A percentile compares a stretch with the other conserved stretches of the same genome.
Conservation (phyloP, 768 basidiomycete genomes). For the Boletus fagicola region DNA sequence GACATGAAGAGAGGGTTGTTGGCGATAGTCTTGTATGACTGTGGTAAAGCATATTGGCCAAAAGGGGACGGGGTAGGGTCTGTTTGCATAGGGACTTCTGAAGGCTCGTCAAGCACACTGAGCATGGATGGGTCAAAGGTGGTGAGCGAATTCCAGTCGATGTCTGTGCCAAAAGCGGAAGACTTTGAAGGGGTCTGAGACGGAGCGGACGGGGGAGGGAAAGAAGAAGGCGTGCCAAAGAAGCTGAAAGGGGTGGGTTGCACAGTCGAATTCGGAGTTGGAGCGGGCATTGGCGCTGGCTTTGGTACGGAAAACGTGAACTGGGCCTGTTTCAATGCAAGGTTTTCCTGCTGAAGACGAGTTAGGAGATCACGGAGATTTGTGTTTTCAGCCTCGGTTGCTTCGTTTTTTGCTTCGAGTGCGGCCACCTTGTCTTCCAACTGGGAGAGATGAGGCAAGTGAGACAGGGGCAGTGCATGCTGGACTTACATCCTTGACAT, state of each 20-base stretch:
- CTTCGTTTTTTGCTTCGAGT: conserved; percentile 79
- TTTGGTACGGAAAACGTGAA: conserved; percentile 85
- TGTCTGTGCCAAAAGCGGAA: conserved; percentile 24
- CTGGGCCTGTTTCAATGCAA: conserved; percentile 71
- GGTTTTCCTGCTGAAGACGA: conserved; percentile 84
- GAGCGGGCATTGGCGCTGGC: conserved; percentile 24
- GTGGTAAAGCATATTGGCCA: conserved; percentile 45
- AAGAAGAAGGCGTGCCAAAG: conserved; percentile 24
- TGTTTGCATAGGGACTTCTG: conserved; percentile 56
- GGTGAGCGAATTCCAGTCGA: conserved; percentile 65
- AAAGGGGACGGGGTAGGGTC: conserved; percentile 50
- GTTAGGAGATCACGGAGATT: conserved; percentile 84
- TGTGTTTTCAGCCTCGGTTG: conserved; percentile 74
- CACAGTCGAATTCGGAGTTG: conserved; percentile 19
- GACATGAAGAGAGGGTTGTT: conserved; percentile 84
- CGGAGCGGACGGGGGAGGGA: conserved; percentile 27
- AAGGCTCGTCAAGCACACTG: conserved; percentile 61
- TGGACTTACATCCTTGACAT: conserved; percentile 86
- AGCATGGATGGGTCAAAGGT: conserved; percentile 70
- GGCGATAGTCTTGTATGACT: conserved; percentile 73
- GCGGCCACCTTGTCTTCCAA: conserved; percentile 89
- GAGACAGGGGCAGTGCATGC: conserved; percentile 6
- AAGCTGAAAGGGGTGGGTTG: conserved; percentile 28
- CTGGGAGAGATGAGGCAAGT: conserved; percentile 37
- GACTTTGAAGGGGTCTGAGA: conserved; percentile 32